Base-by-base conservation (phyloP, 768 basidiomycete species). In the Termitomyces sp. region DNA sequence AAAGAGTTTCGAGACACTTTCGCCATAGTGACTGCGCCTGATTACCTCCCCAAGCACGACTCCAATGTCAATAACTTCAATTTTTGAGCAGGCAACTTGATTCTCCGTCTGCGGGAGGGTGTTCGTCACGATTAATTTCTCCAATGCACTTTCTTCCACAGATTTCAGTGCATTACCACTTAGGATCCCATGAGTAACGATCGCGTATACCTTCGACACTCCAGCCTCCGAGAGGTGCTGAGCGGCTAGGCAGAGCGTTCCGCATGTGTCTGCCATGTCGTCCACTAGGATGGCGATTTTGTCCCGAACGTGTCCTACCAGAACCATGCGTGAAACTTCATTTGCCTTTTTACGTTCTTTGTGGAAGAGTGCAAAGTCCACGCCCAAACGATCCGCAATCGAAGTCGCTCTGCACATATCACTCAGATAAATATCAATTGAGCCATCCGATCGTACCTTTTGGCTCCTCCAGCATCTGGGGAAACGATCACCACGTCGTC, bases 341-440 rank as follows among this genome's bases (percentile, higher is more conserved):
- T 96, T 96, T 35, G 93, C 93, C 77, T 93, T 95, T 80, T 96
- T 95, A 63, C 96, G 91, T 81, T 99, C 97, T 73, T 98, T 96
- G 86, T 99, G 97, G 82, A 98, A 98, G 58, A 99, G 80, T 28
- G 97, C 97, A 78, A 99, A 98, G 70, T 98, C 96, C 60, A 98
- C 92, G 55, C 94, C 94, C 62, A 98, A 83, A 51, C 92, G 87
- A 74, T 98, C 96, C 24, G 97, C 96, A 68, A 99, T 92, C 20
- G 96, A 96, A 36, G 96, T 97, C 35, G 96, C 97, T 74, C 96
- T 98, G 76, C 52, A 66, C 4, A 59, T 59, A 57, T 62, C 59
- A 49, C 8, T 62, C 46, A 66, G 50, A 56, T 57, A 32, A 13
- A 57, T 52, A 63, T 62, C 59, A 59, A n/a, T 36, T 33, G 24